These are phyloP conservation scores for Colletotrichum musae DNA, from an alignment of 2,329 filamentous ascomycete species.

Conservation along the genomic window DNA sequence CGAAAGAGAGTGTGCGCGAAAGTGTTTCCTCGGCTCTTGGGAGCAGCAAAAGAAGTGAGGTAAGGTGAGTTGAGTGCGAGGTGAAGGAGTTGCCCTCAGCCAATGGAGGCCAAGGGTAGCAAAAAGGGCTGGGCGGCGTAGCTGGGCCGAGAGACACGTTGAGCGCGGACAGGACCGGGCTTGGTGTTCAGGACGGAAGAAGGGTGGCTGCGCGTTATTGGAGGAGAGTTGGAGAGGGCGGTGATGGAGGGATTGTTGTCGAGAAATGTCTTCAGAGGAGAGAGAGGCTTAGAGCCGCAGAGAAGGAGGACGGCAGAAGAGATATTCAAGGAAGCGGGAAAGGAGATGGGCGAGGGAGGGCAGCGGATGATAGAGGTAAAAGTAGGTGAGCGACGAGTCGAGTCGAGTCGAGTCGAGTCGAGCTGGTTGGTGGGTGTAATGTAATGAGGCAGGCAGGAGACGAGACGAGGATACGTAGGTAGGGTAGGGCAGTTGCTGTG, in stretches of 20 bases:
- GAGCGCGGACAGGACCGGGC: background rate
- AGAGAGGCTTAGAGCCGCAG: background rate
- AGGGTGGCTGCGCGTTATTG: too few species aligned
- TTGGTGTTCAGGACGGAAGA: too few species aligned
- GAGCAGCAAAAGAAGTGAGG: too few species aligned
- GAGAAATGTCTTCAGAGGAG: background rate
- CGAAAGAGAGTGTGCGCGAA: too few species aligned
- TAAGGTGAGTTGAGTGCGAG: background rate
- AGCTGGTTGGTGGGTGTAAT: background rate
- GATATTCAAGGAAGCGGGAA: conserved; percentile 1
- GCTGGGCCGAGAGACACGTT: conserved; percentile 27
- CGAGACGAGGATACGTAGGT: background rate
- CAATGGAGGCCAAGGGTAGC: background rate
- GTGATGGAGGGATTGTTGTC: background rate
- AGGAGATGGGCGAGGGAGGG: background rate
- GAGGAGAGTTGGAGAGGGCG: background rate
- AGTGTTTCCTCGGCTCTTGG: background rate
- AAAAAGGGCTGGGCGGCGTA: conserved; percentile 16
- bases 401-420: background rate
- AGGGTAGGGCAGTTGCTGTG: background rate
- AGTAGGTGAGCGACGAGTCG: conserved; percentile 17
- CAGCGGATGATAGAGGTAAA: conserved; percentile 12
- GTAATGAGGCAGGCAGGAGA: background rate
- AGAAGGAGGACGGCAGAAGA: background rate
- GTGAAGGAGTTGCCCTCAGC: background rate